Conservation (phyloP, 495 filamentous ascomycete genomes). For the Hyphodiscus hymeniophilus region DNA sequence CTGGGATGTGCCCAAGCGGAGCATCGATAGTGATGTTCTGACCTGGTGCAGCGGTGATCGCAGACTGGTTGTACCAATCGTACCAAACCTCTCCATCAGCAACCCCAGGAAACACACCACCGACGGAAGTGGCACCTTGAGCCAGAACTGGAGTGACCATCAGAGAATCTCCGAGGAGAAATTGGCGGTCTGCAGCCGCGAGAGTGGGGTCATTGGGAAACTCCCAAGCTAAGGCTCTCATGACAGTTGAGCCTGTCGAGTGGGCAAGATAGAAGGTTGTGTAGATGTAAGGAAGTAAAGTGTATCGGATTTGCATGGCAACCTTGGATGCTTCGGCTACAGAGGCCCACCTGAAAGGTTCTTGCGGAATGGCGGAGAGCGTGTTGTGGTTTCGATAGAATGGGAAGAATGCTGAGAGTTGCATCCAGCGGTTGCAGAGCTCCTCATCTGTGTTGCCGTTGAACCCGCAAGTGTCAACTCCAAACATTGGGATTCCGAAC, state of each 20-base stretch:
- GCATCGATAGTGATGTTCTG: constrained; percentile 67
- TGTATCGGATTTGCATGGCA: constrained; percentile 70
- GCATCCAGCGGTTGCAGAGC: constrained; percentile 83
- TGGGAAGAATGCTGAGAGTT: constrained; percentile 76
- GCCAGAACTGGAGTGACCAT: constrained; percentile 67
- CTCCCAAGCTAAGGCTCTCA: constrained; percentile 79
- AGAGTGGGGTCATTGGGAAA: constrained; percentile 70
- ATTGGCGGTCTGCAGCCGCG: constrained; percentile 61
- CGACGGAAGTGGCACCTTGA: constrained; percentile 54
- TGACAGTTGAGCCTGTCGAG: constrained; percentile 60
- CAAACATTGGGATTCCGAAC: constrained; percentile 86
- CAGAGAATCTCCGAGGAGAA: constrained; percentile 64
- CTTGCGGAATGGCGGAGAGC: constrained; percentile 54
- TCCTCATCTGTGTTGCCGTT: constrained; percentile 61
- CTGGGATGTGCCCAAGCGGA: constrained; percentile 70
- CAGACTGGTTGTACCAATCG: constrained; percentile 66
- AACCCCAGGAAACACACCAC: constrained; percentile 73
- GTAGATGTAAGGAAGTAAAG: constrained; percentile 73
- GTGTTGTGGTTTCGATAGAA: constrained; percentile 85
- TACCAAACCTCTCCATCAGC: constrained; percentile 62
- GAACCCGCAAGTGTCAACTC: constrained; percentile 78
- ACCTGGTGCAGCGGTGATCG: constrained; percentile 41
- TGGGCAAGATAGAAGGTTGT: constrained; percentile 68
- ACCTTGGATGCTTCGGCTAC: constrained; percentile 57
- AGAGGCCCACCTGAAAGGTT: constrained; percentile 66